Evolutionary conservation across 768 basidiomycete species (phyloP).

Genomic region (Gelatoporia subvermispora): DNA sequence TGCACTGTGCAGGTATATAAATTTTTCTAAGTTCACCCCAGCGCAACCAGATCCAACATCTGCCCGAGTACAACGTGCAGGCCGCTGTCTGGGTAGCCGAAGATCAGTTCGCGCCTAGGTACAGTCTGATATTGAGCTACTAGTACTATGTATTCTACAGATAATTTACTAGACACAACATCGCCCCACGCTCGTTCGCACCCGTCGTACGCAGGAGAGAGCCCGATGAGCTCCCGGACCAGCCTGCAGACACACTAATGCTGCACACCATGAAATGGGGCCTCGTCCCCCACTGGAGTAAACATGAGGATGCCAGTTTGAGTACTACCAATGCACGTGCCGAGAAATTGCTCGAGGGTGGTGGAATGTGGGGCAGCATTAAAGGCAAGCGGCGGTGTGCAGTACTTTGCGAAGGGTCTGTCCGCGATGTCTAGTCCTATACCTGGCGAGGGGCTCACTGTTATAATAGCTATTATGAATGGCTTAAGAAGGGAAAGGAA

Average conservation of each 20-base stretch:
- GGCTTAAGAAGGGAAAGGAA: slow-evolving; percentile 79
- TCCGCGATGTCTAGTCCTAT: not conserved
- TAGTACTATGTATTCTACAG: slow-evolving; percentile 1
- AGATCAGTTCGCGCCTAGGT: slow-evolving; percentile 16
- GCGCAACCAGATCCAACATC: slow-evolving; percentile 12
- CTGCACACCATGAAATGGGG: slow-evolving; percentile 92
- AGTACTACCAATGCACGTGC: slow-evolving; percentile 89
- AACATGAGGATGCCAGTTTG: slow-evolving; percentile 63
- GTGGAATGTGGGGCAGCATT: slow-evolving; percentile 82
- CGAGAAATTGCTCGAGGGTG: slow-evolving; percentile 71
- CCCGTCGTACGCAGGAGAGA: slow-evolving; percentile 63
- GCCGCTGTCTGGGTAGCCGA: slow-evolving; percentile 15
- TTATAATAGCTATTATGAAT: slow-evolving; percentile 82
- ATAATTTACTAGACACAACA: slow-evolving; percentile 61
- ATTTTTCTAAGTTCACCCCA: not conserved
- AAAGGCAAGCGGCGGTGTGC: slow-evolving; percentile 81
- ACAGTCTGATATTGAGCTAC: not conserved
- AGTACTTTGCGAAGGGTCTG: slow-evolving; percentile 75
- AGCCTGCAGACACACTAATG: slow-evolving; percentile 29
- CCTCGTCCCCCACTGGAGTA: slow-evolving; percentile 79
- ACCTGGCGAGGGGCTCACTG: not conserved
- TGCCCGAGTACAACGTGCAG: slow-evolving; percentile 16
- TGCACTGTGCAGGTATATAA: not conserved
- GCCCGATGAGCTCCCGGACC: slow-evolving; percentile 7
- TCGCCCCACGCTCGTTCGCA: slow-evolving; percentile 75